Base-by-base conservation (phyloP, 2,329 filamentous ascomycete species). In the Trichoderma guizhouense region DNA sequence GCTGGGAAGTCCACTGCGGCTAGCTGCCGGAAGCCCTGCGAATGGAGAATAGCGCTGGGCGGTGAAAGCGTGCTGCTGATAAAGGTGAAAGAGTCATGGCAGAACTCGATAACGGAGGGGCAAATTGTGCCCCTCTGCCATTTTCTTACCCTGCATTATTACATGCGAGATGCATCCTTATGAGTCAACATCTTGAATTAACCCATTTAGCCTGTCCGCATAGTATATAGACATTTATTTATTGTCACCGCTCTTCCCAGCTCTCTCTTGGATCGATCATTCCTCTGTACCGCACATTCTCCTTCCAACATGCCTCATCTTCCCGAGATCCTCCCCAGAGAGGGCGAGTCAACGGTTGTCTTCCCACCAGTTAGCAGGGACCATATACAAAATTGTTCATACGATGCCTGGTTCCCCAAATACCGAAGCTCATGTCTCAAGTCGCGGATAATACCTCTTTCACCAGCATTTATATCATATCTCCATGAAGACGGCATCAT, bases 311-410 rank as follows among this genome's bases (percentile, higher is more conserved):
- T 83, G 81, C 81, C 81, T 72, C 80, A 83, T 58, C 70, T 82
- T 28, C 77, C 80, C 21, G 71, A 75, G 1, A 72, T 63, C 7
- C 71, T 73, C 28, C 73, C 74, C 18, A 63, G 71, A 34, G 39
- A 67, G 30, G 76, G 76, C 32, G 74, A 74, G 28, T 72, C 73
- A 39, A 76, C 78, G 32, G 63, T 93, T 21, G 89, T 89, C 24
- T 98, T 99, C 79, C 93, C 94, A 24, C 93, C 94, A 1, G 88
- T 97, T 71, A 94, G 91, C 36, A 92, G 91, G 79, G 89, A 92
- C 61, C 95, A 99, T 78, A 97, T 99, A 73, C 85, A 97, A 69
- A 92, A 98, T 82, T 99, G 95, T 83, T 97, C 96, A 55, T 98
- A 97, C 81, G 93, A 97, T 80, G 89, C 87, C 73, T 99, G 96